Evolutionary conservation across 148 eudicot species (phyloP).

Genomic region (Chenopodium berlandieri): DNA sequence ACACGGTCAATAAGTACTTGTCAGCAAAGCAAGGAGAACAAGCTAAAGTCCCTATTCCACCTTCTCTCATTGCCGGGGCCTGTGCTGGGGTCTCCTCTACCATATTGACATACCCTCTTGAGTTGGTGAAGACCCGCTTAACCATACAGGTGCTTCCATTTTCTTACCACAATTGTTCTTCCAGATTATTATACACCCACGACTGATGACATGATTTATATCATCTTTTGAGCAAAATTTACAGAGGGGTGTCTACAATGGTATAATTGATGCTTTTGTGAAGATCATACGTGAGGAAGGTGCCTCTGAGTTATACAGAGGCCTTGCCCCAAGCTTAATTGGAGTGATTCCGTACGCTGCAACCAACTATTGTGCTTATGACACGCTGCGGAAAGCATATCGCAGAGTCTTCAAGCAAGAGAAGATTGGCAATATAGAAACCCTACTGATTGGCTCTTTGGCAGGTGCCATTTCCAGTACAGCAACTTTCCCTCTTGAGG

Average conservation of each 20-base stretch:
- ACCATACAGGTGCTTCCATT: slow-evolving; percentile 71
- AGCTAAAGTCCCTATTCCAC: slow-evolving; percentile 66
- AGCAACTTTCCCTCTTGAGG: slow-evolving; percentile 95
- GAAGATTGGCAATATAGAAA: slow-evolving; percentile 77
- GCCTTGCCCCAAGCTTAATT: slow-evolving; percentile 71
- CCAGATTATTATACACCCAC: too few species aligned
- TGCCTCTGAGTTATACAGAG: slow-evolving; percentile 66
- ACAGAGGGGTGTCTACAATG: slow-evolving; percentile 73
- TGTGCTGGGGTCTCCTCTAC: slow-evolving; percentile 94
- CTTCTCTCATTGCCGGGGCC: slow-evolving; percentile 90
- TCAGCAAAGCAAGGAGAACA: slow-evolving; percentile 73
- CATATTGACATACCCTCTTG: slow-evolving; percentile 83
- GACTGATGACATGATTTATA: neutral
- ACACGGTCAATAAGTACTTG: slow-evolving; percentile 81
- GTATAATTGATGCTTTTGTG: slow-evolving; percentile 66
- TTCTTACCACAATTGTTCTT: neutral
- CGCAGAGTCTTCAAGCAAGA: slow-evolving; percentile 62
- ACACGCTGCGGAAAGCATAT: slow-evolving; percentile 72
- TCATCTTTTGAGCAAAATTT: slow-evolving; percentile 5
- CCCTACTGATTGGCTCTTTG: slow-evolving; percentile 83
- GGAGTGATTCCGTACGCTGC: slow-evolving; percentile 86
- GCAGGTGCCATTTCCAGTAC: slow-evolving; percentile 93
- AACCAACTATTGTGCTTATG: slow-evolving; percentile 86
- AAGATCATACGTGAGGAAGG: slow-evolving; percentile 73
- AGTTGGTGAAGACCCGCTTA: slow-evolving; percentile 90